Evolutionary conservation across 2,329 filamentous ascomycete genomes (phyloP).

Genomic region (Orbilia oligospora): DNA sequence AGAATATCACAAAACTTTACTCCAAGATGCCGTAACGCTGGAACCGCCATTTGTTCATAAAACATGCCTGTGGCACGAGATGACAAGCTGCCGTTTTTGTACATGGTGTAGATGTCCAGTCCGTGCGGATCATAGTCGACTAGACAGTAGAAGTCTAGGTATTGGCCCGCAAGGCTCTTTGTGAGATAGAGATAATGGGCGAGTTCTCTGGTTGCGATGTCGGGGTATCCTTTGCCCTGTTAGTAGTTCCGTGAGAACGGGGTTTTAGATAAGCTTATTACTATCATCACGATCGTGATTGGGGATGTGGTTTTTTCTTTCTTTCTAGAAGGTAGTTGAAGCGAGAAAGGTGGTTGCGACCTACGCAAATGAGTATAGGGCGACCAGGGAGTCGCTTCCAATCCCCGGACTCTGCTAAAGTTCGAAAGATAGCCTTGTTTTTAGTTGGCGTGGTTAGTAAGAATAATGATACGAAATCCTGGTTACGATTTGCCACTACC

Average conservation of each 20-base stretch:
- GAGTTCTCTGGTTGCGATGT: constrained; percentile 78
- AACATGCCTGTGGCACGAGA: constrained; percentile 67
- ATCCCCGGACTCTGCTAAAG: constrained; percentile 55
- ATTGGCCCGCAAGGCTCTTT: constrained; percentile 68
- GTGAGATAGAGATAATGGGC: constrained; percentile 71
- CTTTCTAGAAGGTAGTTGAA: constrained; percentile 26
- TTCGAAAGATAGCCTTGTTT: constrained; percentile 52
- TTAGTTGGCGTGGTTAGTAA: constrained; percentile 22
- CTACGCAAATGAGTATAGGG: constrained; percentile 61
- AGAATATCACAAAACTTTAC: constrained; percentile 55
- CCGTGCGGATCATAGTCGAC: constrained; percentile 85
- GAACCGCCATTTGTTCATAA: constrained; percentile 47
- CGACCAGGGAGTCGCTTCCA: constrained; percentile 49
- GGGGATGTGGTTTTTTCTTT: not conserved
- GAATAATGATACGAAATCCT: constrained; percentile 32
- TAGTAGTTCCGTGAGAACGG: not conserved
- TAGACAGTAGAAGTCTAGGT: constrained; percentile 74
- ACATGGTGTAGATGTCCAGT: constrained; percentile 79
- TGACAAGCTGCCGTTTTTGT: constrained; percentile 77
- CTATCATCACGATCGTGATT: constrained; percentile 18
- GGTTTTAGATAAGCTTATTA: constrained; percentile 30
- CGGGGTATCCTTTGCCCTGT: constrained; percentile 86
- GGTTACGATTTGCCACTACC: constrained; percentile 65
- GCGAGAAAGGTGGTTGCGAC: constrained; percentile 14
- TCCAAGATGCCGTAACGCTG: constrained; percentile 38